Percentiles rank a stretch among this genome's conserved stretches.
phyloP scores from a whole-genome alignment of 2,329 filamentous ascomycete genomes.

The Colletotrichum phormii region DNA sequence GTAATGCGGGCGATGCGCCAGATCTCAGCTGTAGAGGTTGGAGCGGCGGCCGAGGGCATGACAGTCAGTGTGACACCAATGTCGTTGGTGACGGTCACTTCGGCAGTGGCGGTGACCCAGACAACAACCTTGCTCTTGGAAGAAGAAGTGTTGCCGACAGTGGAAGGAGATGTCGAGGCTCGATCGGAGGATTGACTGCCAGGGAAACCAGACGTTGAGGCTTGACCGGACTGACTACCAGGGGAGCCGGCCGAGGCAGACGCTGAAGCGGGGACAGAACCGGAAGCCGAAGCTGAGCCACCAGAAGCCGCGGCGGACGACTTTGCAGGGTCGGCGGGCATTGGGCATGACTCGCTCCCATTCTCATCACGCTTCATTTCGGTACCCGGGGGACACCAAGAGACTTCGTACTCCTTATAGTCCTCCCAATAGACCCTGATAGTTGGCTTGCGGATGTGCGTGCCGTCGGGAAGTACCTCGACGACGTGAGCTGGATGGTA shows the following conservation, averaged over 20 bases:
- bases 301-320: neutral
- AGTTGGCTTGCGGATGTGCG: neutral
- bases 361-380: neutral
- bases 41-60: neutral
- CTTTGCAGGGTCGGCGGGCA: neutral
- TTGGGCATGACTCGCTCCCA: neutral
- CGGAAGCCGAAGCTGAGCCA: neutral
- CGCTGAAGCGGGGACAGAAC: neutral
- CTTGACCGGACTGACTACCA: neutral
- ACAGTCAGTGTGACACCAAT: neutral
- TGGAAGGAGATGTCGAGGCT: too few species aligned
- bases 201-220: neutral
- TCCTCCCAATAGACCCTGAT: slow-evolving; percentile 15
- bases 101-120: neutral
- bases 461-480: neutral
- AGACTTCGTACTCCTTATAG: neutral
- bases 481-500: slow-evolving; percentile 18
- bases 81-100: neutral
- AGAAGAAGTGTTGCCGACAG: neutral
- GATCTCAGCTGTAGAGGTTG: neutral
- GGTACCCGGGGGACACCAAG: neutral
- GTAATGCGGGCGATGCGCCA: slow-evolving; percentile 4
- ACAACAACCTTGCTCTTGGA: neutral
- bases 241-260: neutral
- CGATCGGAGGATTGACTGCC: too few species aligned